phyloP scores from a whole-genome alignment of 2,329 filamentous ascomycete species.

The Anthostomella pinea region DNA sequence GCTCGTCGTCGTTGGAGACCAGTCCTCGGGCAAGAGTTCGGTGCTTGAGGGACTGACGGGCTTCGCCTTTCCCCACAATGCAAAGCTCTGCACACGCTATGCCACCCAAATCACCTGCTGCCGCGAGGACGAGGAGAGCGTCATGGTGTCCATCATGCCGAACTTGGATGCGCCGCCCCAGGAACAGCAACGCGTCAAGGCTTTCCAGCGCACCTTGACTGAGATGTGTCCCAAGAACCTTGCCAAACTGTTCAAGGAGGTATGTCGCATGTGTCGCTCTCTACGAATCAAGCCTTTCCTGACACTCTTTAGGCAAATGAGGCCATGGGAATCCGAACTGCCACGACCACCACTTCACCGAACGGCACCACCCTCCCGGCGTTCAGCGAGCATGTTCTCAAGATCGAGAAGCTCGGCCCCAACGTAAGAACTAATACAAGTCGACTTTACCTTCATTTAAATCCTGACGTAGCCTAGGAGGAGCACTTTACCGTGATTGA shows the following conservation, averaged over 20 bases:
- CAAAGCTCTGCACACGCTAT: slow-evolving; percentile 47
- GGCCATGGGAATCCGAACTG: slow-evolving; percentile 42
- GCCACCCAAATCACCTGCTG: slow-evolving; percentile 46
- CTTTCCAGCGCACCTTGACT: slow-evolving; percentile 27
- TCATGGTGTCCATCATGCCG: slow-evolving; percentile 43
- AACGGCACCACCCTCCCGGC: slow-evolving; percentile 20
- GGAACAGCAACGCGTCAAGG: slow-evolving; percentile 22
- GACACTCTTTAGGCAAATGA: slow-evolving; percentile 35
- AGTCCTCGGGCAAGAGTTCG: slow-evolving; percentile 83
- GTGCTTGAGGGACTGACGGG: slow-evolving; percentile 66
- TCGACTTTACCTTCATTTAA: background rate
- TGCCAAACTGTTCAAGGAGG: slow-evolving; percentile 38
- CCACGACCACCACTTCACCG: background rate
- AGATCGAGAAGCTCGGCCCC: slow-evolving; percentile 45
- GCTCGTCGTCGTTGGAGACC: slow-evolving; percentile 80
- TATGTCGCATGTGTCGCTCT: no score
- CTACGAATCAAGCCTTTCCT: slow-evolving; percentile 3
- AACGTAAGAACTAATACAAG: slow-evolving; percentile 25
- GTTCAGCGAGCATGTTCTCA: slow-evolving; percentile 47
- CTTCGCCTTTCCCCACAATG: slow-evolving; percentile 44
- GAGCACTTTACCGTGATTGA: slow-evolving; percentile 52
- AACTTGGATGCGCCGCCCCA: slow-evolving; percentile 16
- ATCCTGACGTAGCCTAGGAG: slow-evolving; percentile 28
- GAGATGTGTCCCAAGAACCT: slow-evolving; percentile 32
- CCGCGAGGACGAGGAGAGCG: slow-evolving; percentile 33